Conservation (phyloP, 129 eudicot genomes). For the Flaveria trinervia region DNA sequence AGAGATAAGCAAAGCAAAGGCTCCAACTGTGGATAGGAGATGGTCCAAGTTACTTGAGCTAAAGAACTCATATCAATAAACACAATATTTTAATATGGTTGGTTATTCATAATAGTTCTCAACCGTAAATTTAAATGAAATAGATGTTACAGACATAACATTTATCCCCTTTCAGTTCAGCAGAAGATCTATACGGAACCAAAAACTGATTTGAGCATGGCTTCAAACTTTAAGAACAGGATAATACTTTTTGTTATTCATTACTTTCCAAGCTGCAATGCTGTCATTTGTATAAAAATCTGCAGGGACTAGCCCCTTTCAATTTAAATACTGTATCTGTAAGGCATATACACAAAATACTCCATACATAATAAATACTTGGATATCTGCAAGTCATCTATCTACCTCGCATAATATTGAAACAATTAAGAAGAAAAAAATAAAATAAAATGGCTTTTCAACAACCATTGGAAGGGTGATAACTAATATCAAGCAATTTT, state of each 20-base stretch:
- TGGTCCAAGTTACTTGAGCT: constrained; percentile 78
- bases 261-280: constrained; percentile 29
- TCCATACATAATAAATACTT: constrained; percentile 22
- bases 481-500: constrained; percentile 11
- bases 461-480: constrained; percentile 12
- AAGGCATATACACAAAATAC: constrained; percentile 27
- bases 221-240: constrained; percentile 17
- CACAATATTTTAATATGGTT: constrained; percentile 19
- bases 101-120: constrained; percentile 15
- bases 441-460: constrained; percentile 5
- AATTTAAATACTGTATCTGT: constrained; percentile 23
- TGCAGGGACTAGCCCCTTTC: constrained; percentile 27
- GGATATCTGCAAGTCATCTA: constrained; percentile 22
- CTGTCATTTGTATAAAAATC: constrained; percentile 30
- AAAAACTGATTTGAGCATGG: constrained; percentile 19
- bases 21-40: constrained; percentile 58
- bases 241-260: constrained; percentile 7
- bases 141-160: neutral
- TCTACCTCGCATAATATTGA: constrained; percentile 12
- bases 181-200: constrained; percentile 28
- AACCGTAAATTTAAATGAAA: constrained; percentile 14
- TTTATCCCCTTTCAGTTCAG: constrained; percentile 33
- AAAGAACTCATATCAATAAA: constrained; percentile 39
- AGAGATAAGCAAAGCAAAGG: constrained; percentile 52
- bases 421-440: constrained; percentile 9